Percentiles rank a stretch among this genome's conserved stretches.
phyloP scores from a whole-genome alignment of 1,284 basidiomycete species.

The Coniophora puteana region DNA sequence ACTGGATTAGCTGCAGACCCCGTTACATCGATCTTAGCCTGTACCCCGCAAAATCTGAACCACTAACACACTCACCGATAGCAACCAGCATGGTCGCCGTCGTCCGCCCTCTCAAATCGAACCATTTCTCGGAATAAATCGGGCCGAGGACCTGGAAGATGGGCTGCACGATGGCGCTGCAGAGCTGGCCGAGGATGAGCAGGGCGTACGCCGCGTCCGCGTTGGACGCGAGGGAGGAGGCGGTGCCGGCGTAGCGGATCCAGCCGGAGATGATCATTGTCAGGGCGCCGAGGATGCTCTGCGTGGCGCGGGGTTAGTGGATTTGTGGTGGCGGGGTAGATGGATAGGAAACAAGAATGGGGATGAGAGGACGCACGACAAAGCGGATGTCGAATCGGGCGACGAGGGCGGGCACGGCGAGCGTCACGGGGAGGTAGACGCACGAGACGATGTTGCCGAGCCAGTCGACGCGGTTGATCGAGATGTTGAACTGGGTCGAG shows the following conservation, averaged over 20 bases:
- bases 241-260: conserved; percentile 73
- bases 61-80: conserved; percentile 63
- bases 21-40: conserved; percentile 67
- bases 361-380: conserved; percentile 41
- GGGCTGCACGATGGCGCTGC: conserved; percentile 49
- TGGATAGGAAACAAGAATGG: neutral
- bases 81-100: conserved; percentile 79
- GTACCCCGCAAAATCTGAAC: no score
- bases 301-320: conserved; percentile 9
- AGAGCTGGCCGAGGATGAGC: conserved; percentile 67
- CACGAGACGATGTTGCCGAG: conserved; percentile 63
- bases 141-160: conserved; percentile 62
- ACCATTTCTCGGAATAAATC: conserved; percentile 75
- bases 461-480: conserved; percentile 72
- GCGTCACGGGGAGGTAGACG: conserved; percentile 57
- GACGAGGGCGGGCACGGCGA: conserved; percentile 53
- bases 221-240: conserved; percentile 40
- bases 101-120: conserved; percentile 65
- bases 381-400: conserved; percentile 55
- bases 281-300: conserved; percentile 54
- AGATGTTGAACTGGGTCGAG: conserved; percentile 55
- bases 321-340: conserved; percentile 1
- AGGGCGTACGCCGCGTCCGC: conserved; percentile 58
- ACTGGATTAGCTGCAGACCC: conserved; percentile 65
- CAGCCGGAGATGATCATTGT: conserved; percentile 61